Evolutionary conservation across 2,329 filamentous ascomycete genomes (phyloP), one percentile per base, ranked within the genome.

Genomic region (Hypoxylon sp.): DNA sequence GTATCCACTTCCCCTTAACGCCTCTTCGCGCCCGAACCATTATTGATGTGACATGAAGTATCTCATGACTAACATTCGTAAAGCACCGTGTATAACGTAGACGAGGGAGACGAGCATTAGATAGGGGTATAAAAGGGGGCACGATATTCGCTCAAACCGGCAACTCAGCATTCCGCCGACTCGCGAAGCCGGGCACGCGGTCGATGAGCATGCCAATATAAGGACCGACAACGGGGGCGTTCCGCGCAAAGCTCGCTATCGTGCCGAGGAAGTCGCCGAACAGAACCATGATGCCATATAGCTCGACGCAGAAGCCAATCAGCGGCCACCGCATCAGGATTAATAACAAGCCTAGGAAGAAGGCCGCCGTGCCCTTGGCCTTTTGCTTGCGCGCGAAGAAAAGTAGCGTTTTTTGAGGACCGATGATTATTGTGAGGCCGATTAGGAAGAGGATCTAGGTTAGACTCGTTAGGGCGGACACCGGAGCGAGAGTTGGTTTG

Each of bases 221-320:
- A 3, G 94, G 93, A 2, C 95, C 95, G 5, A 98, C 84, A 6
- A 98, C 86, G 0, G 96, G 95, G 10, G 97, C 82, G 67, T 92
- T 93, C 62, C 93, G 90, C 41, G 93, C 93, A 76, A 98, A 97
- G 14, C 92, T 89, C 0, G 92, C 92, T 71, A 98, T 94, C 19
- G 95, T 98, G 52, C 94, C 93, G 65, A 98, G 87, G 82, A 98
- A 98, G 80, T 99, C 96, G 36, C 96, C 96, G 82, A 99, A 99
- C 36, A 99, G 83, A 56, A 98, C 88, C 73, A 97, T 87, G 72
- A 99, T 95, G 30, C 96, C 96, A 81, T 98, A 98, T 2, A 95
- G 81, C 81, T 99, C 96, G 73, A 98, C 87, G 63, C 91, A 76
- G 82, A 99, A 99, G 28, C 96, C 96, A 69, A 96, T 87, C 60